These are phyloP conservation scores for Lactarius trivialis DNA, from an alignment of 768 basidiomycete genomes.

Conservation along the genomic window DNA sequence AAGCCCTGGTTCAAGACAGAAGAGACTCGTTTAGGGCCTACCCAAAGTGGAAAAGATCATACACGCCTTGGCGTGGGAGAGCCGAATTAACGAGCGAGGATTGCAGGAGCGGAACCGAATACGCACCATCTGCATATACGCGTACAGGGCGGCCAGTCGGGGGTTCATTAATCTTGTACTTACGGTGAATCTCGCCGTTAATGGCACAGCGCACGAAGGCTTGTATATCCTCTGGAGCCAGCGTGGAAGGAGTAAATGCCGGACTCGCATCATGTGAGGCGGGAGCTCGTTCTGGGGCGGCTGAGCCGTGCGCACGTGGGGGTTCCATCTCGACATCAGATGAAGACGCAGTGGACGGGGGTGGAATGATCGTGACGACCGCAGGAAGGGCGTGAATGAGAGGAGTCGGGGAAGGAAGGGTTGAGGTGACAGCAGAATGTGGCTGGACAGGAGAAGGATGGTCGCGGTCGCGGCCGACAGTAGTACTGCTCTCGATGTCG, in stretches of 20 bases:
- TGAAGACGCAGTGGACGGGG: constrained; percentile 16
- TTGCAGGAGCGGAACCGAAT: constrained; percentile 2
- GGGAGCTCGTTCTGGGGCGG: constrained; percentile 24
- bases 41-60: constrained; percentile 97
- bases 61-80: constrained; percentile 57
- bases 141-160: constrained; percentile 75
- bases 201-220: constrained; percentile 71
- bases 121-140: constrained; percentile 88
- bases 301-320: constrained; percentile 8
- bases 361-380: constrained; percentile 2
- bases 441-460: constrained; percentile 26
- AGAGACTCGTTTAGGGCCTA: constrained; percentile 33
- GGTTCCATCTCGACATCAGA: constrained; percentile 23
- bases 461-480: constrained; percentile 43
- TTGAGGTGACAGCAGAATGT: constrained; percentile 25
- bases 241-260: constrained; percentile 55
- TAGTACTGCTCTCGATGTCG: constrained; percentile 76
- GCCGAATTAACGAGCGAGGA: not conserved
- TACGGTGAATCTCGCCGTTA: constrained; percentile 54
- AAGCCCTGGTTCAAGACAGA: not conserved
- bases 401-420: constrained; percentile 20
- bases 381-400: constrained; percentile 16
- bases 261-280: constrained; percentile 24
- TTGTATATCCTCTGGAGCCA: constrained; percentile 74
- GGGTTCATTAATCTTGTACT: constrained; percentile 83